A percentile compares a stretch with the other conserved stretches of the same genome.
Conservation (phyloP, 2,329 filamentous ascomycete genomes). For the Epichloe sp. region DNA sequence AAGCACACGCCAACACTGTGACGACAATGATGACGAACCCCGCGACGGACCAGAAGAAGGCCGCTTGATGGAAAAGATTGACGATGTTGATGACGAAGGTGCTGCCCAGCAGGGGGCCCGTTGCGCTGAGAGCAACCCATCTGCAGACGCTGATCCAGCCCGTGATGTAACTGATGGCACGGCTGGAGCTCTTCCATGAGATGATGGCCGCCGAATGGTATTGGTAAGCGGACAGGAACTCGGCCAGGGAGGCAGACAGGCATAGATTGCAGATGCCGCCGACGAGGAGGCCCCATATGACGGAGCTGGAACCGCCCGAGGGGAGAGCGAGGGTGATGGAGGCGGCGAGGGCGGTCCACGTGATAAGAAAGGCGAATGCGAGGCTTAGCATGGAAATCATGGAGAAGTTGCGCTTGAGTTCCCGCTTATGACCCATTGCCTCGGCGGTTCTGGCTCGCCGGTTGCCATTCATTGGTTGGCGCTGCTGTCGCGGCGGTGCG, state of each 20-base stretch:
- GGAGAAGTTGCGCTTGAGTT: conserved; percentile 37
- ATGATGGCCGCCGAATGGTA: conserved; percentile 63
- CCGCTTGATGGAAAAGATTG: conserved; percentile 46
- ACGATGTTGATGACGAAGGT: conserved; percentile 55
- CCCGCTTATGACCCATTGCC: conserved; percentile 33
- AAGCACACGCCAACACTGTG: conserved; percentile 51
- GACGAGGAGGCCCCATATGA: conserved; percentile 56
- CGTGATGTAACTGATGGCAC: conserved; percentile 54
- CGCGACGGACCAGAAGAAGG: conserved; percentile 56
- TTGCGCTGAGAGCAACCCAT: conserved; percentile 57
- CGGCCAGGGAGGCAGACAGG: conserved; percentile 55
- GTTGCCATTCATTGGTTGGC: neutral
- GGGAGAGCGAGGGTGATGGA: conserved; percentile 42
- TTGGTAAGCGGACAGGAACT: conserved; percentile 57
- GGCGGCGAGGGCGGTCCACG: conserved; percentile 35
- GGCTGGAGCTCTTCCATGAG: conserved; percentile 45
- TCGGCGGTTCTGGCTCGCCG: conserved; percentile 9
- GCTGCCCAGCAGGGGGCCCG: conserved; percentile 50
- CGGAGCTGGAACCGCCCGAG: conserved; percentile 55
- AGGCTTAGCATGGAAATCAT: conserved; percentile 25
- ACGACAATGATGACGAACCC: conserved; percentile 61
- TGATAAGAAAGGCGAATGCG: conserved; percentile 36
- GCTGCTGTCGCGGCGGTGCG: neutral
- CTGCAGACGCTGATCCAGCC: conserved; percentile 64
- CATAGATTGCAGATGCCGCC: conserved; percentile 57